phyloP scores from a whole-genome alignment of 257 asterid species.

The Fraxinus americana region DNA sequence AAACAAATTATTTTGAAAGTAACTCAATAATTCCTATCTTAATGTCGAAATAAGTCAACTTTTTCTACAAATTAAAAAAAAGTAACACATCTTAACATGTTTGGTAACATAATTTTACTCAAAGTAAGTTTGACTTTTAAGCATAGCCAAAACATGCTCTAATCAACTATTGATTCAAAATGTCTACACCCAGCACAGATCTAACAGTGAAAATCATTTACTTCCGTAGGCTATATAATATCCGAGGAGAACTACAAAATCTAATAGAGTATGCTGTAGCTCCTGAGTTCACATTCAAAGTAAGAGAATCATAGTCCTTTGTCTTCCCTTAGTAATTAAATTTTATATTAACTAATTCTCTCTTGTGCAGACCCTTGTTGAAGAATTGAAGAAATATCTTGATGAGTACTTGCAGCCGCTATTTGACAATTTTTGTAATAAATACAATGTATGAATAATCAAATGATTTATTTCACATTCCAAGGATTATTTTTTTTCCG shows the following conservation, averaged over 20 bases:
- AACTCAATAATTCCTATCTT: no score
- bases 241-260: constrained; percentile 77
- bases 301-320: constrained; percentile 32
- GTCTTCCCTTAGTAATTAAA: not conserved
- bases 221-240: constrained; percentile 55
- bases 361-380: constrained; percentile 55
- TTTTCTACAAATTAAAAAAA: no score
- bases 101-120: no score
- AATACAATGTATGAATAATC: constrained; percentile 52
- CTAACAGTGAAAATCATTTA: constrained; percentile 7
- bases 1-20: constrained; percentile 2
- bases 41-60: no score
- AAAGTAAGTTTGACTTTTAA: no score
- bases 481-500: not conserved
- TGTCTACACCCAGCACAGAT: not conserved
- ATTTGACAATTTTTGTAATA: constrained; percentile 47
- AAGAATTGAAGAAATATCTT: constrained; percentile 59
- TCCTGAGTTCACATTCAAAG: constrained; percentile 70
- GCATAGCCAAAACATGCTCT: no score
- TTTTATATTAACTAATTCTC: constrained; percentile 18
- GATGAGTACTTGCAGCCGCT: constrained; percentile 54
- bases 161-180: no score
- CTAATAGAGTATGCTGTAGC: constrained; percentile 79
- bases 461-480: not conserved
- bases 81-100: no score